Evolutionary conservation across 75 land plant species (phyloP).

Genomic region (Cunninghamia lanceolata): DNA sequence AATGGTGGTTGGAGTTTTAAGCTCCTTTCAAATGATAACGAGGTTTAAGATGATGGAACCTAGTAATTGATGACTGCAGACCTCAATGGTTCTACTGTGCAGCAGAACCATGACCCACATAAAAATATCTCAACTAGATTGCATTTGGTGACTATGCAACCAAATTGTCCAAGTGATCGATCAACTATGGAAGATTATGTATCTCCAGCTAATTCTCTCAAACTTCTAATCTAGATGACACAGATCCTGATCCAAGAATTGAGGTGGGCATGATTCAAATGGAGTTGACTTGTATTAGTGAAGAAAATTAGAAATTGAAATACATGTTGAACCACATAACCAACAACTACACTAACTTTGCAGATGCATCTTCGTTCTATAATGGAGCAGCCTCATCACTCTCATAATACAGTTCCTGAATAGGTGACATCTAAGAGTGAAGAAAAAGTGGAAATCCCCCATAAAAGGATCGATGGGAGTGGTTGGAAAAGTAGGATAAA

Average conservation of each 20-base stretch:
- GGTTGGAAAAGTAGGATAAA: not conserved
- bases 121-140: constrained; percentile 4
- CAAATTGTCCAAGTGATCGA: constrained; percentile 10
- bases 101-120: not conserved
- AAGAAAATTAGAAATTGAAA: constrained; percentile 2
- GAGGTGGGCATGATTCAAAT: not conserved
- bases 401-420: not conserved
- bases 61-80: too few relatives aligned
- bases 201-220: not conserved
- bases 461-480: not conserved
- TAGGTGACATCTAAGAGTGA: not conserved
- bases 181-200: constrained; percentile 6
- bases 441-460: not conserved
- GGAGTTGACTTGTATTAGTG: not conserved
- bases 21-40: not conserved
- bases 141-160: not conserved
- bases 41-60: not conserved
- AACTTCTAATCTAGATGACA: not conserved
- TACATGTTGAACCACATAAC: not conserved
- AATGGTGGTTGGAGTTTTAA: not conserved
- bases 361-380: not conserved
- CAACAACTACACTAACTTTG: not conserved
- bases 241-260: not conserved
- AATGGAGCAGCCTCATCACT: not conserved
- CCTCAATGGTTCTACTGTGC: not conserved